Conservation (phyloP, 1,284 basidiomycete genomes). For the Apiotrichum sp. region DNA sequence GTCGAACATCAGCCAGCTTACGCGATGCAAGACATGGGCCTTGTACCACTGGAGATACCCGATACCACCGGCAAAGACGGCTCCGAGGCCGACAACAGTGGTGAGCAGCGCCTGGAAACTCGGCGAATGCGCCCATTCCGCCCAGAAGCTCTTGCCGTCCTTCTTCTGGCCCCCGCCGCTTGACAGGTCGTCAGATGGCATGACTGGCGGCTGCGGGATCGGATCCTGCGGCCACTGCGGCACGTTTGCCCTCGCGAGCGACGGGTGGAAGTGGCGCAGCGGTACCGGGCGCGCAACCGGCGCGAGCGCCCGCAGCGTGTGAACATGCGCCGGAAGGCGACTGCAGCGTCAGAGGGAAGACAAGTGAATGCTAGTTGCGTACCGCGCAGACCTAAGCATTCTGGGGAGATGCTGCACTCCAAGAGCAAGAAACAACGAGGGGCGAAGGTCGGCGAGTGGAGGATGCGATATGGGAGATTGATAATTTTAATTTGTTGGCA, state of each 20-base stretch:
- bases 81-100: slow-evolving; percentile 42
- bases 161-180: not conserved
- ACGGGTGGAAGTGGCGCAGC: slow-evolving; percentile 1
- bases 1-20: slow-evolving; percentile 27
- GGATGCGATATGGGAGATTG: too few species aligned
- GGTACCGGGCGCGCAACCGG: too few species aligned
- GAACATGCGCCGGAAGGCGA: too few species aligned
- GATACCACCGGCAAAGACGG: slow-evolving; percentile 52
- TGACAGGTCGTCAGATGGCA: slow-evolving; percentile 23
- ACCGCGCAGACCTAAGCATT: too few species aligned
- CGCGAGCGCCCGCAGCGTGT: too few species aligned
- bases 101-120: slow-evolving; percentile 45
- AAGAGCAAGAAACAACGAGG: too few species aligned
- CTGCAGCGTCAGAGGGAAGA: too few species aligned
- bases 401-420: too few species aligned
- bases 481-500: too few species aligned
- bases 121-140: slow-evolving; percentile 32
- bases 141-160: slow-evolving; percentile 24
- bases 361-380: too few species aligned
- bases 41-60: slow-evolving; percentile 73
- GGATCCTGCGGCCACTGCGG: slow-evolving; percentile 34
- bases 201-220: slow-evolving; percentile 30
- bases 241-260: slow-evolving; percentile 12
- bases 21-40: slow-evolving; percentile 68
- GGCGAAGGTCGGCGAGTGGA: too few species aligned